Evolutionary conservation across 1,284 basidiomycete species (phyloP), one percentile per base, ranked within the genome.

Genomic region (Phellopilus nigrolimitatus): DNA sequence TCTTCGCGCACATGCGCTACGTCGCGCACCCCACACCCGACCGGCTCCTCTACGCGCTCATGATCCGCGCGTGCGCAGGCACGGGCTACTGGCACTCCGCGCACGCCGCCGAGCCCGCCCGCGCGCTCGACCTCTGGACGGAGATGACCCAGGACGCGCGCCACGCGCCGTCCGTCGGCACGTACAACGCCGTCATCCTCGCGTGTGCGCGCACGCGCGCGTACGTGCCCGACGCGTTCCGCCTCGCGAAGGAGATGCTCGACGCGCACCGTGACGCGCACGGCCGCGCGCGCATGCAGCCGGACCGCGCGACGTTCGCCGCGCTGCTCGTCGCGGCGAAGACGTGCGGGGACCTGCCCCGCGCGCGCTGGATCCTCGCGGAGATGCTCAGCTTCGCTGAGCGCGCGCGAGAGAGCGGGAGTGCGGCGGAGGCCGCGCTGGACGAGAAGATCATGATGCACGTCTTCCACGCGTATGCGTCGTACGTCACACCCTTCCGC

Each of bases 1-100:
- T 98, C 21, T 98, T 93, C 65, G 74, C 89, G 2, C 94, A 98
- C 65, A 97, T 97, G 91, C 90, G 97, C 47, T 90, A 97, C 49
- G 86, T 89, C 4, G 91, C 95, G 0, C 93, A 99, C 62, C 84
- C 92, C 0, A 69, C 73, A 1, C 94, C 95, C 0, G 83, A 89
- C 55, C 73, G 75, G 2, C 67, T 76, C 13, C 68, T 95, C 4
- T 99, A 95, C 67, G 79, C 84, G 0, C 66, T 82, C 22, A 97
- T 99, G 91, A 94, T 99, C 60, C 76, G 79, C 1, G 88, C 91
- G 0, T 98, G 95, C 59, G 87, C 85, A 0, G 72, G 68, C 3
- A 71, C 75, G 0, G 71, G 76, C 6, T 66, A 68, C 12, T 63
- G 69, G 8, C 63, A 69, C 2, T 69, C 74, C 33, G 60, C 71